A percentile compares a stretch with the other conserved stretches of the same genome.
Conservation (phyloP, 192 early-diverging fungal species). For the Gaertneriomyces sp. region DNA sequence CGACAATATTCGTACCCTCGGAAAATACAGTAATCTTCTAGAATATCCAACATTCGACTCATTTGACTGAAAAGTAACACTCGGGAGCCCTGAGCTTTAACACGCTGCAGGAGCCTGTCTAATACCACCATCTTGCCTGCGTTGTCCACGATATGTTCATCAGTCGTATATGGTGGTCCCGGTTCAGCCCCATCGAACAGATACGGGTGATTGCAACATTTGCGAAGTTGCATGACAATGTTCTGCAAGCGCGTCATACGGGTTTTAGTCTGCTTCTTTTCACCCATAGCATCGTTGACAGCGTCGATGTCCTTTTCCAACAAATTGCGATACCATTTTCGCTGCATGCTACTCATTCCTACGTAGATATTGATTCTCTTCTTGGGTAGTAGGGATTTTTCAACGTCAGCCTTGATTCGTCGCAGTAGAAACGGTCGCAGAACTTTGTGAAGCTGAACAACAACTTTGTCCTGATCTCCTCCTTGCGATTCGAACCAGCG, state of each 20-base stretch:
- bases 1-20: conserved; percentile 87
- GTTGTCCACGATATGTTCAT: conserved; percentile 92
- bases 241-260: conserved; percentile 79
- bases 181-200: conserved; percentile 90
- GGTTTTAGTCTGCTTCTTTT: conserved; percentile 70
- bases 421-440: conserved; percentile 60
- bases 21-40: conserved; percentile 96
- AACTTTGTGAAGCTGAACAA: conserved; percentile 70
- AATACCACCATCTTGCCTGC: conserved; percentile 90
- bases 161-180: conserved; percentile 90
- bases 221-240: conserved; percentile 90
- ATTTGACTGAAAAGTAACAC: conserved; percentile 97
- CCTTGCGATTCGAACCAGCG: conserved; percentile 83
- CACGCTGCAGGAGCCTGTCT: conserved; percentile 78
- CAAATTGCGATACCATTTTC: conserved; percentile 92
- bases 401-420: conserved; percentile 77
- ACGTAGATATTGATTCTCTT: conserved; percentile 89
- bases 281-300: conserved; percentile 72
- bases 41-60: conserved; percentile 95
- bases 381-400: conserved; percentile 93
- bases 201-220: conserved; percentile 86
- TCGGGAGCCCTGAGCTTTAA: conserved; percentile 87
- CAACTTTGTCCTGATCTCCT: conserved; percentile 69
- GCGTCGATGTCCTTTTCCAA: conserved; percentile 96
- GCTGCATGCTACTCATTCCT: conserved; percentile 90